These are phyloP conservation scores for Salix viminalis DNA, from an alignment of 345 rosid species.

Conservation along the genomic window DNA sequence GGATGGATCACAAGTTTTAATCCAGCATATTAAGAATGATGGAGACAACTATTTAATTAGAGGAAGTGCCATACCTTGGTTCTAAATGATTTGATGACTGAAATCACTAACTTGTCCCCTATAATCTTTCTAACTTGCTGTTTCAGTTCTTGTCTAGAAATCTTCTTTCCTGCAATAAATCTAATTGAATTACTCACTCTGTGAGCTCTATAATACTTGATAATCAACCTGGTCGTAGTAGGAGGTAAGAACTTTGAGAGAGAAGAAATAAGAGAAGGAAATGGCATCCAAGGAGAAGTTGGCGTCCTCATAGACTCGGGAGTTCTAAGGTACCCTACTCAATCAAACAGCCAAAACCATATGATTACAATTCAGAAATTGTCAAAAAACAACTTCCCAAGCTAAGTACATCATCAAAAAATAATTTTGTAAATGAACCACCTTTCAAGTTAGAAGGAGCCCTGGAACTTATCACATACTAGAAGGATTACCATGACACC, in stretches of 20 bases:
- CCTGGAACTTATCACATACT: conserved; percentile 54
- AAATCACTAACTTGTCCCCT: conserved; percentile 66
- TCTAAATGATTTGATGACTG: conserved; percentile 56
- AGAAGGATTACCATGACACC: too few relatives aligned
- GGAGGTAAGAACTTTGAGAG: conserved; percentile 53
- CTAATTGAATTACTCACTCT: conserved; percentile 31
- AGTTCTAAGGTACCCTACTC: conserved; percentile 26
- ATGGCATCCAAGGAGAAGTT: conserved; percentile 77
- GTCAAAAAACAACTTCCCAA: not conserved
- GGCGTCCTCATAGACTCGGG: conserved; percentile 32
- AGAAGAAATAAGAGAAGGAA: conserved; percentile 53
- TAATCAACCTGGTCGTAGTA: conserved; percentile 31
- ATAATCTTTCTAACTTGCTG: conserved; percentile 50
- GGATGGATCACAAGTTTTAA: not conserved
- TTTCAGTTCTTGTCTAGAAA: conserved; percentile 19
- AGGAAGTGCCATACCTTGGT: conserved; percentile 29
- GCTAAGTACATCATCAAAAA: not conserved
- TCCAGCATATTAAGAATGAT: not conserved
- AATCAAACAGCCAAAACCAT: conserved; percentile 5
- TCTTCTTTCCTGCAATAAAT: too few relatives aligned
- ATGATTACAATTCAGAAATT: not conserved
- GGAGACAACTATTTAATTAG: not conserved
- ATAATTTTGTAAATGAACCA: not conserved
- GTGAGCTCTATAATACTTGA: conserved; percentile 49
- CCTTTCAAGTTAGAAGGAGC: conserved; percentile 45